phyloP scores from a whole-genome alignment of 73 alveolate genomes.

The Paraurostyla sp. region DNA sequence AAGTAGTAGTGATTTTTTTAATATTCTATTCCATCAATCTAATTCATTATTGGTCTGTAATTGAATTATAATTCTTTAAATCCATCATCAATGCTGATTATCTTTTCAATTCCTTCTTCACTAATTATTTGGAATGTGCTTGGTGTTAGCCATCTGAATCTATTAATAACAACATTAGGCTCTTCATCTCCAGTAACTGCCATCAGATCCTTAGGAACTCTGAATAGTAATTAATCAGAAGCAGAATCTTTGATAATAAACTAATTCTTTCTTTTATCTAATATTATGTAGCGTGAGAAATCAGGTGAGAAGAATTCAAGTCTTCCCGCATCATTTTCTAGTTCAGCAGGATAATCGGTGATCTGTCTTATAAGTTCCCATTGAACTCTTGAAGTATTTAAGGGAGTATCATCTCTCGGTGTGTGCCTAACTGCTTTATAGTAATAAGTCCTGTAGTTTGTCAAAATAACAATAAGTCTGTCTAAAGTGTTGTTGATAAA shows the following conservation, averaged over 20 bases:
- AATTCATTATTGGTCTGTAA: background rate
- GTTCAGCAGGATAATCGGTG: background rate
- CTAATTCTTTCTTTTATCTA: background rate
- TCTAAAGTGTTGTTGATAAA: background rate
- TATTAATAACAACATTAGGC: background rate
- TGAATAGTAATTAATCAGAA: background rate
- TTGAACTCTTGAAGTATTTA: background rate
- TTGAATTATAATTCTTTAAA: background rate
- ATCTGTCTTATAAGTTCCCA: conserved; percentile 5
- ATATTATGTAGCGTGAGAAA: background rate
- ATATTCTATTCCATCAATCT: conserved; percentile 6
- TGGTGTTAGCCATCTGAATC: background rate
- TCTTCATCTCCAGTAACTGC: background rate
- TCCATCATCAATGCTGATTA: background rate
- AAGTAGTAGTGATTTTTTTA: background rate
- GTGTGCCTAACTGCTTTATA: background rate
- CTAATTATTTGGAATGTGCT: background rate
- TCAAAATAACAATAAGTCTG: background rate
- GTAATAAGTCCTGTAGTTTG: background rate
- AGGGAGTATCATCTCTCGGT: background rate
- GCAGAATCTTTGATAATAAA: conserved; percentile 29
- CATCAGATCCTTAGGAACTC: conserved; percentile 8
- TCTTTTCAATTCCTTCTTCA: conserved; percentile 42
- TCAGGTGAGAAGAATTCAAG: background rate
- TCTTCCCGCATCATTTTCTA: background rate